Evolutionary conservation across 106 monocot species (phyloP), one percentile per base, ranked within the genome.

Genomic region (Chionographis japonica): DNA sequence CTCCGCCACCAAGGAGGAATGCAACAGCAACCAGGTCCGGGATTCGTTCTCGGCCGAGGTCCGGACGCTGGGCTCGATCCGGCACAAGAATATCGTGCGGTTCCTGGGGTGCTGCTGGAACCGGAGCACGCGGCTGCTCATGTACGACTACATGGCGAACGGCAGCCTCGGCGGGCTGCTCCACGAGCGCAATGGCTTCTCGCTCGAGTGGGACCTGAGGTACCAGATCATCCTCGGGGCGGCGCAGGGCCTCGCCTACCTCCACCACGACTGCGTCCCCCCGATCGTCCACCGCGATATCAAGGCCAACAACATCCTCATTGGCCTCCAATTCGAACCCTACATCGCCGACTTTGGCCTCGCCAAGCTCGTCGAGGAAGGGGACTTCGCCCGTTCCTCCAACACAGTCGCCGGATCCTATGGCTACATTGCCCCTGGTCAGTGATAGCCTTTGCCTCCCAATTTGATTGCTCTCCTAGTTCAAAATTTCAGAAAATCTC

Each of bases 81-180:
- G 95, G 52, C 95, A 97, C 82, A 92, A 91, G 81, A 95, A 95
- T 75, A 95, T 95, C 50, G 91, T 95, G 37, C 71, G 86, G 19
- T 91, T 95, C 73, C 75, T 95, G 9, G 95, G 88, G 0, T 95
- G 85, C 65, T 95, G 95, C 84, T 89, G 88, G 91, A 91, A 91
- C 78, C 83, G 74, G 73, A 86, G 59, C 74, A 95, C 91, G 0
- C 61, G 83, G 68, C 65, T 97, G 70, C 74, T 97, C 37, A 92
- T 97, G 89, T 97, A 92, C 40, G 95, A 97, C 61, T 97, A 97
- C 72, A 89, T 97, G 95, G 89, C 69, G 36, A 97, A 97, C 42
- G 95, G 95, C 2, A 97, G 95, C 68, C 77, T 97, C 9, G 91
- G 88, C 0, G 79, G 73, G 35, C 54, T 92, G 71, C 84, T 97